Base-by-base conservation (phyloP, 129 eudicot genomes). In the Solidago caesia region DNA sequence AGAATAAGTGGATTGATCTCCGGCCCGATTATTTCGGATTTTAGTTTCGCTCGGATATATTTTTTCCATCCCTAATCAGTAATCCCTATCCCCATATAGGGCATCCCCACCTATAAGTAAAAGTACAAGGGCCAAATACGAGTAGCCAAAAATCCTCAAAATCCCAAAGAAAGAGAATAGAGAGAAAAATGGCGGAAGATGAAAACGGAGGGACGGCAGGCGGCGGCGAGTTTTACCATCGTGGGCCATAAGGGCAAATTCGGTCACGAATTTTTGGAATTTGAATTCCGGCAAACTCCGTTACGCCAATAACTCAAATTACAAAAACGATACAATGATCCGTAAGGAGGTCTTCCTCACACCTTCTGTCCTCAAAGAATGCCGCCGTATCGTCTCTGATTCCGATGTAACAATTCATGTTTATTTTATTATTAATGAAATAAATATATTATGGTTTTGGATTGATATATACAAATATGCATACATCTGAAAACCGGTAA, bases 211-310 rank as follows among this genome's bases (percentile, higher is more conserved):
- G 42, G 85, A 77, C 5, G 84, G 57, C 11, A 21, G 83, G 57
- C 9, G 88, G 75, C 46, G 93, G 84, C 0, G 98, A 94, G 92
- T 94, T 94, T 77, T 94, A 94, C 92, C 87, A 88, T 90, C 85
- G 97, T 94, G 0, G 98, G 97, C 0, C 98, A 94, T 80, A 90
- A 94, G 68, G 98, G 98, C 0, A 94, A 94, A 75, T 94, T 94
- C 82, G 98, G 98, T 7, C 98, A 90, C 43, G 97, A 94, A 80
- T 90, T 93, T 61, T 58, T 94, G 65, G 98, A 94, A 85, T 94
- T 94, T 71, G 98, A 94, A 82, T 94, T 94, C 79, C 85, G 98
- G 98, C 39, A 93, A 93, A 80, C 96, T 93, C 79, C 90, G 97
- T 0, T 93, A 93, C 49, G 98, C 98, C 51, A 90, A 94, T 84